Percentiles rank a stretch among this genome's conserved stretches.
Evolutionary conservation across 2,329 filamentous ascomycete species (phyloP).

Genomic region (Aspergillus sp.): DNA sequence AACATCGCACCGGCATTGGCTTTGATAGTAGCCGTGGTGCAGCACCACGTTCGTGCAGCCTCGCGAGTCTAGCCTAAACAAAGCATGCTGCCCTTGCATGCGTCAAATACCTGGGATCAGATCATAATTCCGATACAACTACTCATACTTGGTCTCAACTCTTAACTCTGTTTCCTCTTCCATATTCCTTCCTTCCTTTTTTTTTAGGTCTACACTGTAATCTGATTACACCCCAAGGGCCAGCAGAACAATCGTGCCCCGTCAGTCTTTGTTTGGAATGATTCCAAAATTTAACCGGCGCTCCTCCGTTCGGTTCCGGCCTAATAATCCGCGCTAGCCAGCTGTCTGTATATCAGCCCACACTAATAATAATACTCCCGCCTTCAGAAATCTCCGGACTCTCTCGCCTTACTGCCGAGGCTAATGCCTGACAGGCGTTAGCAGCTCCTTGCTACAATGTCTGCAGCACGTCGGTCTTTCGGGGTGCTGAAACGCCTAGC

Average conservation of each 20-base stretch:
- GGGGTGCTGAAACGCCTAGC: constrained; percentile 14
- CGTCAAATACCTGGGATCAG: not conserved
- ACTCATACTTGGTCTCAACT: not conserved
- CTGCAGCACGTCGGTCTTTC: constrained; percentile 7
- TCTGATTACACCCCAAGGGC: not conserved
- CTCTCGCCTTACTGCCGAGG: constrained; percentile 7
- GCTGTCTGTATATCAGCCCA: not conserved
- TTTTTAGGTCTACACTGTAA: not conserved
- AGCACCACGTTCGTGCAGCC: not conserved
- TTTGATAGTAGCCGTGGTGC: not conserved
- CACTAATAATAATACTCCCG: not conserved
- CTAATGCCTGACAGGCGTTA: constrained; percentile 3
- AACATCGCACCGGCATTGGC: not conserved
- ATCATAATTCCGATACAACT: not conserved
- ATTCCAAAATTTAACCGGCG: not conserved
- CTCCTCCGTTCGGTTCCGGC: not conserved
- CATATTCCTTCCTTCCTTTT: not conserved
- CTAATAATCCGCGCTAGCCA: not conserved
- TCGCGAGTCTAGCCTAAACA: not conserved
- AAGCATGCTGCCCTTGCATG: not conserved
- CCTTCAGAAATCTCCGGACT: not conserved
- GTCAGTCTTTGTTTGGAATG: not conserved
- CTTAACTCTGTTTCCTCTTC: not conserved
- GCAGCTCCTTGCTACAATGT: not conserved
- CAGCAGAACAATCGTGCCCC: not conserved